Percentiles rank a stretch among this genome's conserved stretches.
These are phyloP conservation scores for Brassica carinata DNA, from an alignment of 345 rosid genomes.

Conservation along the genomic window DNA sequence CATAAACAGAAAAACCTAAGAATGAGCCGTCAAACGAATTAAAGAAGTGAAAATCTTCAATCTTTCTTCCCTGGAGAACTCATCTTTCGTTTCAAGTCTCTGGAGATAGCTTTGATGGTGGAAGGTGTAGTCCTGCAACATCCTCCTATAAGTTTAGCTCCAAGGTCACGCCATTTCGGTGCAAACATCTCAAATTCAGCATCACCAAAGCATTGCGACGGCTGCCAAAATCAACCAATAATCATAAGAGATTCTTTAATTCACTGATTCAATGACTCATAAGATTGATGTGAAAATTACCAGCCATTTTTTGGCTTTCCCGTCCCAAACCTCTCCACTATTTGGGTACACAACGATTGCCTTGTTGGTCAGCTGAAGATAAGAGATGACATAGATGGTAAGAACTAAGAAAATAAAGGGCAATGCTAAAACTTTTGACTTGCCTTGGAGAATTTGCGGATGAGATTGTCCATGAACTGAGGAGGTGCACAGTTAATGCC, in stretches of 20 bases:
- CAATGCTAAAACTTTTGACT: not conserved
- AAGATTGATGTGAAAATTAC: constrained; percentile 45
- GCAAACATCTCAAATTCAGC: constrained; percentile 64
- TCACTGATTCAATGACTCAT: not conserved
- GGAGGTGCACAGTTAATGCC: constrained; percentile 93
- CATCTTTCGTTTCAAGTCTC: constrained; percentile 51
- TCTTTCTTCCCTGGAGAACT: constrained; percentile 22
- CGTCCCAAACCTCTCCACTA: constrained; percentile 94
- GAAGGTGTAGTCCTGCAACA: constrained; percentile 86
- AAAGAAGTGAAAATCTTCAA: not conserved
- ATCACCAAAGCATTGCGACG: constrained; percentile 75
- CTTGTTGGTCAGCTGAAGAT: constrained; percentile 65
- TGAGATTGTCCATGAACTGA: constrained; percentile 65
- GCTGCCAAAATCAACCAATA: constrained; percentile 46
- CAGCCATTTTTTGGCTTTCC: constrained; percentile 86
- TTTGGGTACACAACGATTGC: constrained; percentile 82
- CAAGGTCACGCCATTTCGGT: constrained; percentile 68
- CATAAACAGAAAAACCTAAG: constrained; percentile 1
- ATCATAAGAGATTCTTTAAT: not conserved
- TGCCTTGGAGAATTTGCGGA: constrained; percentile 65
- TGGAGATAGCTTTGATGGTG: constrained; percentile 65
- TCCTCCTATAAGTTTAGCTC: constrained; percentile 89
- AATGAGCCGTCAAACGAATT: constrained; percentile 16
- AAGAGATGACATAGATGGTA: not conserved
- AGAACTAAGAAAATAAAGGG: not conserved